phyloP scores from a whole-genome alignment of 208 protist species.

The Wallacemonas rigidus region DNA sequence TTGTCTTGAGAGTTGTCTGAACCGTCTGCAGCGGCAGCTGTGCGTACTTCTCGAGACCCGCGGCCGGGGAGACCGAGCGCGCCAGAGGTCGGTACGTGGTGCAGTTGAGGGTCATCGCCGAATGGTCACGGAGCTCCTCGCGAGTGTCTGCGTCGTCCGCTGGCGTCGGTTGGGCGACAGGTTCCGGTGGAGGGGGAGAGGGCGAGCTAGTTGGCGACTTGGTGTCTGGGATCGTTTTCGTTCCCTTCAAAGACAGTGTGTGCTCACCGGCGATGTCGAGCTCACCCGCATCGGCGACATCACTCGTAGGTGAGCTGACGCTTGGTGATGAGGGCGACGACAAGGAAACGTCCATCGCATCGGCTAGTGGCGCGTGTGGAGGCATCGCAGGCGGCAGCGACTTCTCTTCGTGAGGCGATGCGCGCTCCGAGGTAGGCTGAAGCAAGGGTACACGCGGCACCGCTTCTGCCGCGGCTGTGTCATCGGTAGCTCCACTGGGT shows the following conservation, averaged over 20 bases:
- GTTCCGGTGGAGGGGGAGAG: too few species aligned
- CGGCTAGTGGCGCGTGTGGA: not conserved
- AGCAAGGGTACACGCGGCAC: too few species aligned
- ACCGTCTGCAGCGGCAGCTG: slow-evolving; percentile 43
- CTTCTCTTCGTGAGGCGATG: not conserved
- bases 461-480: too few species aligned
- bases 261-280: not conserved
- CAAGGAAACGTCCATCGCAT: not conserved
- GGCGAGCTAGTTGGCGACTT: not conserved
- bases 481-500: too few species aligned
- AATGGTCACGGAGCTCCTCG: not conserved
- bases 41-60: slow-evolving; percentile 47
- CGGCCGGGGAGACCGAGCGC: slow-evolving; percentile 62
- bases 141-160: too few species aligned
- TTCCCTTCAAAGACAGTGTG: not conserved
- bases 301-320: slow-evolving; percentile 7
- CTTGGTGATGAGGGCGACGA: slow-evolving; percentile 3
- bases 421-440: not conserved
- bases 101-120: not conserved
- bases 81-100: slow-evolving; percentile 31
- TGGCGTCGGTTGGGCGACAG: too few species aligned
- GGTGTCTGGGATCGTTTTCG: not conserved
- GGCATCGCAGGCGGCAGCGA: not conserved
- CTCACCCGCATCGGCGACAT: not conserved
- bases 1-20: slow-evolving; percentile 49